Percentiles rank a stretch among this genome's conserved stretches.
These are phyloP conservation scores for Pluteus cervinus DNA, from an alignment of 768 basidiomycete genomes.

Conservation along the genomic window DNA sequence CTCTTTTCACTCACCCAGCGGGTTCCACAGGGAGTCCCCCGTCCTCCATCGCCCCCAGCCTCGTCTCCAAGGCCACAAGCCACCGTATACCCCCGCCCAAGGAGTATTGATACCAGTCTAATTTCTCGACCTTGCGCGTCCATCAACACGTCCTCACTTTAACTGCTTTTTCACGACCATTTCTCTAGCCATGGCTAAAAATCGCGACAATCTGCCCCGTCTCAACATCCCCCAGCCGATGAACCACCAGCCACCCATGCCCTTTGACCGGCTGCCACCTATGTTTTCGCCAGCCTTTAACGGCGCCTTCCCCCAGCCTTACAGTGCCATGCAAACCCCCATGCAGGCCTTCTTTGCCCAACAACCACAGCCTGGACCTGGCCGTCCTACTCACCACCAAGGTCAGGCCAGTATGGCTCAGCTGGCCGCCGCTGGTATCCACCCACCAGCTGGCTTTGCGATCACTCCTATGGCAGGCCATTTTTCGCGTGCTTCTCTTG, in stretches of 20 bases:
- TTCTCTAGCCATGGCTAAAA: too few species aligned
- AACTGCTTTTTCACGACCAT: too few species aligned
- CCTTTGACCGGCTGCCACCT: too few species aligned
- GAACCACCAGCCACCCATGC: too few species aligned
- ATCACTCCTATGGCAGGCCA: slow-evolving; percentile 56
- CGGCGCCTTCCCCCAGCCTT: slow-evolving; percentile 52
- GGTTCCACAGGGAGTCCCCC: too few species aligned
- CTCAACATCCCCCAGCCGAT: slow-evolving; percentile 53
- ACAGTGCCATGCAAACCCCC: slow-evolving; percentile 57
- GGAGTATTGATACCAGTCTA: too few species aligned
- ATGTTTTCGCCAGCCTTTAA: slow-evolving; percentile 63
- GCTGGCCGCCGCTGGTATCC: slow-evolving; percentile 54
- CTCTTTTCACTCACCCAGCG: too few species aligned
- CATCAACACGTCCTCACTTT: too few species aligned
- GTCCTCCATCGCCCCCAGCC: too few species aligned
- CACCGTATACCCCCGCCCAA: too few species aligned
- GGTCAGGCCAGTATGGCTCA: slow-evolving; percentile 58
- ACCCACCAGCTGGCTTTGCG: slow-evolving; percentile 48
- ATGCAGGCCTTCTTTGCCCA: slow-evolving; percentile 64
- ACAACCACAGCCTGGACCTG: slow-evolving; percentile 43
- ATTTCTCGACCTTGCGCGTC: too few species aligned
- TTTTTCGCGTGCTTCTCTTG: slow-evolving; percentile 49
- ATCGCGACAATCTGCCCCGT: slow-evolving; percentile 46
- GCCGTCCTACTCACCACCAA: slow-evolving; percentile 49
- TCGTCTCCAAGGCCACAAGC: too few species aligned